phyloP scores from a whole-genome alignment of 306 rosid species.

The Vigna angularis region DNA sequence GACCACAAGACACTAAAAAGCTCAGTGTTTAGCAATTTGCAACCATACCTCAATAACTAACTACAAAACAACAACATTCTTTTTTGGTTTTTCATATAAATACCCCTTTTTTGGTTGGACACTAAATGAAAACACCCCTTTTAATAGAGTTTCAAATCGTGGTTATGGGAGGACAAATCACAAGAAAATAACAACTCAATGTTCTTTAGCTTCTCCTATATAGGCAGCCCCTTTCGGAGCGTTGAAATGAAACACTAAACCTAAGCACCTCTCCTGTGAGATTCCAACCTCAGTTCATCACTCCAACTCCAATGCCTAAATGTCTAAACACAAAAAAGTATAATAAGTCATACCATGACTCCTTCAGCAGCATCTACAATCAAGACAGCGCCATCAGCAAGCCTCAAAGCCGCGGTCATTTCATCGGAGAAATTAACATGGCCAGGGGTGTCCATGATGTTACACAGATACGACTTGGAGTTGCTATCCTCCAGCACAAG shows the following conservation, averaged over 20 bases:
- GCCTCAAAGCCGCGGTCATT: slow-evolving; percentile 97
- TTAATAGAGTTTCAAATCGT: no score
- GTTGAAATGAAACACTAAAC: no score
- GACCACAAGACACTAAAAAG: slow-evolving; percentile 24
- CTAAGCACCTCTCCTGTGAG: no score
- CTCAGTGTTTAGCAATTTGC: slow-evolving; percentile 31
- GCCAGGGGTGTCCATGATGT: slow-evolving; percentile 92
- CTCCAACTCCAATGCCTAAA: background rate
- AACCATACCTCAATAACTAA: background rate
- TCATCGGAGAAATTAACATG: slow-evolving; percentile 98
- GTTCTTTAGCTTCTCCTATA: background rate
- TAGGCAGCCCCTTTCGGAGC: no score
- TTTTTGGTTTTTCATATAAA: no score
- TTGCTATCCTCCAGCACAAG: slow-evolving; percentile 93
- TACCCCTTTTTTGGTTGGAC: no score
- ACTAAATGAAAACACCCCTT: no score
- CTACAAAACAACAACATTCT: background rate
- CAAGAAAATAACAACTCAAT: no score
- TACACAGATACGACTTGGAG: slow-evolving; percentile 86
- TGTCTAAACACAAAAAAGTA: background rate
- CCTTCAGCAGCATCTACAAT: slow-evolving; percentile 99
- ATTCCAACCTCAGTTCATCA: no score
- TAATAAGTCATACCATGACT: slow-evolving; percentile 65
- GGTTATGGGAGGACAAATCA: no score
- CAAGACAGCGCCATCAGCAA: slow-evolving; percentile 92